Base-by-base conservation (phyloP, 1,139 yeast species). In the Hyphopichia wangnamkhiaoensis region DNA sequence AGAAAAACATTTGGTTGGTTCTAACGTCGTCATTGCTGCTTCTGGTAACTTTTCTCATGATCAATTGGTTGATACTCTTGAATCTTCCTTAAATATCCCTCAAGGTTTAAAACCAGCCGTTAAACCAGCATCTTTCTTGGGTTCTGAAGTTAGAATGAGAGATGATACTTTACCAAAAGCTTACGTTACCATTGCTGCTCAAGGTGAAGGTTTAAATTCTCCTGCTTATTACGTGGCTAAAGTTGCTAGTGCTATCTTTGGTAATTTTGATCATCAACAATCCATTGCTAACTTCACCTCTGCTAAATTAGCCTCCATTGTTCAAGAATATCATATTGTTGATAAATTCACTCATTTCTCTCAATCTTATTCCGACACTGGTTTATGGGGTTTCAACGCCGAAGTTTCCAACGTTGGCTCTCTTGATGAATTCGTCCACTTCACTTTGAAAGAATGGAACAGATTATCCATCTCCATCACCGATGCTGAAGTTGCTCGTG, bases 131-230 rank as follows among this genome's bases (percentile, higher is more conserved):
- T 61, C 79, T 33, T 85, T 84, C 78, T 76, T 85, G 63, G 95
- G 95, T 59, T 84, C 93, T 39, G 94, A 86, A 65, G 82, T 84
- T 51, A 82, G 90, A 77, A 71, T 84, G 74, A 84, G 95, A 80
- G 95, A 86, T 60, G 95, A 86, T 66, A 85, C 90, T 52, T 63
- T 83, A 62, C 88, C 91, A 61, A 79, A 80, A 63, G 93, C 93
- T 44, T 83, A 84, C 74, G 73, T 84, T 53, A 68, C 90, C 43
- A 72, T 86, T 53, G 89, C 88, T 44, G 91, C 76, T 44, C 75
- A 79, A 57, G 89, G 89, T 69, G 91, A 84, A 66, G 71, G 82
- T 36, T 46, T 74, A 36, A 59, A 58, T 47, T 80, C 91, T 41
- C 81, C 84, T 50, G 77, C 83, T 55, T 83, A 74, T 70, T 76